Percentiles rank a stretch among this genome's conserved stretches.
Evolutionary conservation across 1,284 basidiomycete species (phyloP).

Genomic region (Apiotrichum montevideense): DNA sequence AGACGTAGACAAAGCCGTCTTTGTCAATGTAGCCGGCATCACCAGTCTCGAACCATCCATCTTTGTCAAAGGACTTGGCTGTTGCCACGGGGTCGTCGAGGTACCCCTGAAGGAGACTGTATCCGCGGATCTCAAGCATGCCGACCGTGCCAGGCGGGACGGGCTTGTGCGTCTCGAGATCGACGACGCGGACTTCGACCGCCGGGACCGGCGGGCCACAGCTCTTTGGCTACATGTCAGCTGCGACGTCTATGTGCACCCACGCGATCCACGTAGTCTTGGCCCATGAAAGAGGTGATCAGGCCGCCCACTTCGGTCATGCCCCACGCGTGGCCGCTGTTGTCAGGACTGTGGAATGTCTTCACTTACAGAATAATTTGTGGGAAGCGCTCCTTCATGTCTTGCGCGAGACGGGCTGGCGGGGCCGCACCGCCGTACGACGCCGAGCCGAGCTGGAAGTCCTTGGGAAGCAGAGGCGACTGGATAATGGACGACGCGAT

Average conservation of each 20-base stretch:
- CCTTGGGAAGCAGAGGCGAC: slow-evolving; percentile 6
- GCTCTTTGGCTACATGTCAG: slow-evolving; percentile 3
- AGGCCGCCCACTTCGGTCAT: slow-evolving; percentile 42
- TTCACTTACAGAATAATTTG: no score
- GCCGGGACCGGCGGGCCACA: slow-evolving; percentile 31
- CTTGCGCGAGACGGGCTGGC: slow-evolving; percentile 26
- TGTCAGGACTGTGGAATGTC: background rate
- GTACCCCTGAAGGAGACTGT: slow-evolving; percentile 41
- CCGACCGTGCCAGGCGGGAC: slow-evolving; percentile 25
- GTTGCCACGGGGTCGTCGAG: slow-evolving; percentile 13
- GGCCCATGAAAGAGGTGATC: slow-evolving; percentile 28
- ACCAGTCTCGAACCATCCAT: slow-evolving; percentile 43
- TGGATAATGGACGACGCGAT: slow-evolving; percentile 21
- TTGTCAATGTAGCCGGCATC: slow-evolving; percentile 33
- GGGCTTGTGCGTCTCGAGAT: slow-evolving; percentile 20
- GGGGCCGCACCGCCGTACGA: slow-evolving; percentile 43
- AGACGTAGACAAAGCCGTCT: slow-evolving; percentile 37
- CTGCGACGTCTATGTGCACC: background rate
- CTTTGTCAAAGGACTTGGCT: slow-evolving; percentile 14
- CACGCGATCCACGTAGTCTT: slow-evolving; percentile 26
- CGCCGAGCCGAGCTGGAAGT: slow-evolving; percentile 26
- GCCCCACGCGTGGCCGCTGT: slow-evolving; percentile 32
- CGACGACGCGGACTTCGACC: slow-evolving; percentile 29
- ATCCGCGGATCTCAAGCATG: slow-evolving; percentile 31
- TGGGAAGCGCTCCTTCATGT: no score